Percentiles rank a stretch among this genome's conserved stretches.
Evolutionary conservation across 2,329 filamentous ascomycete genomes (phyloP).

Genomic region (Thyridium curvatum): DNA sequence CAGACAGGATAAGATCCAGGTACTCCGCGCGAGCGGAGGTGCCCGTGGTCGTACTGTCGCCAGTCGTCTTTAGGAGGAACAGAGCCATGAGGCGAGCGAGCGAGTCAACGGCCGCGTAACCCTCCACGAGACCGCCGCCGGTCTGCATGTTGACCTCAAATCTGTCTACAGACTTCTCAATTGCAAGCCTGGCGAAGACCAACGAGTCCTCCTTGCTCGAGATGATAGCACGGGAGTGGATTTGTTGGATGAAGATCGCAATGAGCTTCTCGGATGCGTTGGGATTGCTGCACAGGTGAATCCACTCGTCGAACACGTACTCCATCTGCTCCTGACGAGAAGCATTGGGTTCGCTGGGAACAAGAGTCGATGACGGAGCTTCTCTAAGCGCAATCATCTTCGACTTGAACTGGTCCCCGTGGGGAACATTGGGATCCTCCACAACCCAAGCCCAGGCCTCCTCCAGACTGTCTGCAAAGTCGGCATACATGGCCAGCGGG

Average conservation of each 20-base stretch:
- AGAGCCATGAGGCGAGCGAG: constrained; percentile 74
- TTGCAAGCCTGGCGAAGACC: constrained; percentile 71
- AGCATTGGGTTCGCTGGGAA: constrained; percentile 10
- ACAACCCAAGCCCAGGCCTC: constrained; percentile 75
- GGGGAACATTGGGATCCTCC: constrained; percentile 59
- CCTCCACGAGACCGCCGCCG: constrained; percentile 51
- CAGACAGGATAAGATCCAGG: constrained; percentile 68
- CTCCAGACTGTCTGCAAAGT: constrained; percentile 79
- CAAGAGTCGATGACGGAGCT: no score
- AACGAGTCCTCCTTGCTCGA: constrained; percentile 70
- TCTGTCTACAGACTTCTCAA: constrained; percentile 71
- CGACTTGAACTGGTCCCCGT: constrained; percentile 65
- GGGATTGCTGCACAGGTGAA: constrained; percentile 72
- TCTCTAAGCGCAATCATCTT: constrained; percentile 38
- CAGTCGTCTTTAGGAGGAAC: constrained; percentile 68
- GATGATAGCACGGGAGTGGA: constrained; percentile 70
- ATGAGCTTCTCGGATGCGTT: constrained; percentile 67
- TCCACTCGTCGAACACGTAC: constrained; percentile 96
- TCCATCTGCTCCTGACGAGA: constrained; percentile 78
- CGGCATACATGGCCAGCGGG: constrained; percentile 72
- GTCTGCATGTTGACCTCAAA: constrained; percentile 67
- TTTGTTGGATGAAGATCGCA: constrained; percentile 74
- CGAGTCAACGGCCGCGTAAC: constrained; percentile 64
- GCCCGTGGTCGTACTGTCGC: constrained; percentile 50
- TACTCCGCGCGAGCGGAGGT: constrained; percentile 62